Percentiles rank a stretch among this genome's conserved stretches.
These are phyloP conservation scores for Curvularia spicifera DNA, from an alignment of 2,329 filamentous ascomycete genomes.

Conservation along the genomic window DNA sequence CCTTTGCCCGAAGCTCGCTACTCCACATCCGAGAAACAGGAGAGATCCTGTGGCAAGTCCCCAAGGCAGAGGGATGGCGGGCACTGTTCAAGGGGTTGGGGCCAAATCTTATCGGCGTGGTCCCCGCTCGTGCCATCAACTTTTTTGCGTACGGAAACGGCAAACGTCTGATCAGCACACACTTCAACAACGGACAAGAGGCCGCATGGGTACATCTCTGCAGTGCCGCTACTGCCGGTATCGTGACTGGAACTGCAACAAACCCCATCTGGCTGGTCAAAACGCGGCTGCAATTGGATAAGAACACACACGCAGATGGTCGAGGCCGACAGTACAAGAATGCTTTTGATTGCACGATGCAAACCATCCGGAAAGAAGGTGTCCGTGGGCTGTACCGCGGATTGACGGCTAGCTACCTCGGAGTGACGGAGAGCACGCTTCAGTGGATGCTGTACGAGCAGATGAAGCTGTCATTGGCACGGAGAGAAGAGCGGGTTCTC, in stretches of 20 bases:
- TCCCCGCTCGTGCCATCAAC: constrained; percentile 88
- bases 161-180: constrained; percentile 78
- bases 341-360: constrained; percentile 83
- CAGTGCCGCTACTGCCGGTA: constrained; percentile 77
- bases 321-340: constrained; percentile 79
- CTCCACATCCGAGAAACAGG: constrained; percentile 86
- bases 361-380: constrained; percentile 82
- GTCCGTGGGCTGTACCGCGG: constrained; percentile 85
- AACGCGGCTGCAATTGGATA: constrained; percentile 90
- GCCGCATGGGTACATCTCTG: constrained; percentile 78
- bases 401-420: constrained; percentile 88
- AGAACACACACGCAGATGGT: constrained; percentile 70
- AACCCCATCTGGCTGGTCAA: constrained; percentile 98
- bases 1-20: constrained; percentile 68
- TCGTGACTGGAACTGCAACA: constrained; percentile 87
- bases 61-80: constrained; percentile 79
- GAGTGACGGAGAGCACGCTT: constrained; percentile 85
- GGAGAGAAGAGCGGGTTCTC: constrained; percentile 63
- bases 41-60: constrained; percentile 82
- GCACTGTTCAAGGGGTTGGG: constrained; percentile 93
- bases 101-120: constrained; percentile 86
- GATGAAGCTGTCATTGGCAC: constrained; percentile 76
- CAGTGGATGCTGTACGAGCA: constrained; percentile 97
- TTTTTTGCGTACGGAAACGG: constrained; percentile 94
- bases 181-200: constrained; percentile 73